Base-by-base conservation (phyloP, 1,284 basidiomycete genomes). In the Ceratorhiza oryzae-sativae region DNA sequence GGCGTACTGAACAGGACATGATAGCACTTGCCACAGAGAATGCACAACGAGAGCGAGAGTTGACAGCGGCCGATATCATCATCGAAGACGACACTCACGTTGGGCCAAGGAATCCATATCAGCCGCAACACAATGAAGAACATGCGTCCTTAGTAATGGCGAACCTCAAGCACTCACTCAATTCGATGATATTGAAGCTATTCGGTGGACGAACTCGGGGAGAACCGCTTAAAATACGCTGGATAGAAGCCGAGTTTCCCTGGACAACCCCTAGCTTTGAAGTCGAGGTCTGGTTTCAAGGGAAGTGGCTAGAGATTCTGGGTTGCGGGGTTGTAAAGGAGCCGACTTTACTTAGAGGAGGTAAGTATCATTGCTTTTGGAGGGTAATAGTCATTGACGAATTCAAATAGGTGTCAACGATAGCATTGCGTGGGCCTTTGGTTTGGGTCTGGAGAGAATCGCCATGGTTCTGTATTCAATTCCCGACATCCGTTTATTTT, bases 401-500 rank as follows among this genome's bases (percentile, higher is more conserved):
- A 18, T 9, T 71, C 36, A n/a, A 56, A 9, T 75, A 97, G 95
- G 87, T 73, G 87, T 95, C 2, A 83, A 86, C 0, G 82, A 92
- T 77, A 96, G 96, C 80, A 87, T 95, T 74, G 95, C 95, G 27
- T 99, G 97, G 97, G 97, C 97, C 0, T 99, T 98, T 77, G 97
- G 97, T 15, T 89, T 99, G 42, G 97, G 97, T 5, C 86, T 99
- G 53, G 97, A 99, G 79, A 89, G 97, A 27, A 97, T 99, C 76
- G 95, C 97, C 34, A 99, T 99, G 97, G 90, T 99, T 74, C 87
- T 99, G 65, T 99, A 92, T 82, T 92, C 90, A 18, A 97, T 99
- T 71, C 97, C 97, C 2, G 97, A 99, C 80, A 99, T 99, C 78
- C 92, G 97, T n/a, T 84, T 99, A 13, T 99, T 99, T 85, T 99